Conservation (phyloP, 768 basidiomycete species). For the Boletus reticuloceps region DNA sequence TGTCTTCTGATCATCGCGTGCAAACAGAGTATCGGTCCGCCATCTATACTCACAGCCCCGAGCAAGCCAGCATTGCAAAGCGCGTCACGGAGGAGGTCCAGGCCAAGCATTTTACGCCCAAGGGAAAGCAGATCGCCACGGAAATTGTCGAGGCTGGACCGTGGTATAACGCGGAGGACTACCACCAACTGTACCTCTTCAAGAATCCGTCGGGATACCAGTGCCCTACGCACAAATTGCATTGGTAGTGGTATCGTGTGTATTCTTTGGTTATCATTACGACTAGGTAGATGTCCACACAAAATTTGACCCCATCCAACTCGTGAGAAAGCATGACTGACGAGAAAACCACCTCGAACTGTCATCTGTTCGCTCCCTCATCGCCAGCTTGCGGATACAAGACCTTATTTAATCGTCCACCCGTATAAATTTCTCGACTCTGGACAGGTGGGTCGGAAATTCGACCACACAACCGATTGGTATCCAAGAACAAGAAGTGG, state of each 20-base stretch:
- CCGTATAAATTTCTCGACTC: too few relatives aligned
- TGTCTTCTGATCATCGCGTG: not conserved
- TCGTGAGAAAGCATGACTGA: too few relatives aligned
- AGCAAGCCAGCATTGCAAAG: slow-evolving; percentile 70
- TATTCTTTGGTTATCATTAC: too few relatives aligned
- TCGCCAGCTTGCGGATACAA: too few relatives aligned
- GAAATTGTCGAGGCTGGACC: slow-evolving; percentile 62
- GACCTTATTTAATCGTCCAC: too few relatives aligned
- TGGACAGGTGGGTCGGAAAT: too few relatives aligned
- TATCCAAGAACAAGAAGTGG: too few relatives aligned
- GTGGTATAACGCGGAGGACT: slow-evolving; percentile 85
- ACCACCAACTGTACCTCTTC: slow-evolving; percentile 80
- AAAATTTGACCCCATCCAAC: too few relatives aligned
- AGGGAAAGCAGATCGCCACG: slow-evolving; percentile 73
- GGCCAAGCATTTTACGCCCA: slow-evolving; percentile 75
- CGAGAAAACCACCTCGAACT: too few relatives aligned
- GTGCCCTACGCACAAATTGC: slow-evolving; percentile 82
- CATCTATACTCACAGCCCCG: slow-evolving; percentile 76
- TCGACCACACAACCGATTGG: too few relatives aligned
- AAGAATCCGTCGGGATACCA: slow-evolving; percentile 87
- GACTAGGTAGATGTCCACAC: too few relatives aligned
- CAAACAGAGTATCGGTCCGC: slow-evolving; percentile 84
- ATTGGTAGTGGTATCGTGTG: slow-evolving; percentile 57
- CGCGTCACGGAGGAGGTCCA: slow-evolving; percentile 82
- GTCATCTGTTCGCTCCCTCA: too few relatives aligned